Base-by-base conservation (phyloP, 1,139 yeast genomes). In the Lodderomyces parapsilosis region DNA sequence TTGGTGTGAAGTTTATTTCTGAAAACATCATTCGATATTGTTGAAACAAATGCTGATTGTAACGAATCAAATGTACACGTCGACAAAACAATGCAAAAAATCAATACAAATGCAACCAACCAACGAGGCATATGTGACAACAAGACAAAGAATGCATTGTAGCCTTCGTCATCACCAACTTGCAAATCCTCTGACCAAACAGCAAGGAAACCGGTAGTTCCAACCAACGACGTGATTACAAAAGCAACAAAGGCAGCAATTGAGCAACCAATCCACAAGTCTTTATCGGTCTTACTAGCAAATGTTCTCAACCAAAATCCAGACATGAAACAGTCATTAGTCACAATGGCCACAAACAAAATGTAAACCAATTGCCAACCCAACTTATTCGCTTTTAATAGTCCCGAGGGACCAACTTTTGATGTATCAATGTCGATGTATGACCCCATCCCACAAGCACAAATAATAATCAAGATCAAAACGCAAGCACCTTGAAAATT, bases 251-350 rank as follows among this genome's bases (percentile, higher is more conserved):
- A 58, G 0, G 93, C 76, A 1, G 96, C 96, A 47, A 90, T 66
- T 2, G 82, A 70, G 43, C 91, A 80, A 18, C 95, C 95, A 53
- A 87, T 77, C 62, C 78, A 65, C 55, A 91, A 73, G 57, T 90
- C 96, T 54, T 73, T 80, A 62, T 89, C 80, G 9, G 90, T 69
- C 49, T 80, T 79, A 13, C 96, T 84, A 3, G 98, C 96, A 70
- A 91, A 91, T 0, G 98, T 86, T 58, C 98, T 76, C 51, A 91
- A 69, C 98, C 98, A 91, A 61, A 90, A 90, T 0, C 96, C 96
- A 28, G 96, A 80, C 76, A 91, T 71, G 62, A 91, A 90, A 57
- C 91, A 81, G 59, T 89, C 96, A 56, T 91, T 91, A 34, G 97
- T 87, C 41, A 89, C 77, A 58, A 91, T 85, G 23, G 97, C 97